A percentile compares a stretch with the other conserved stretches of the same genome.
phyloP scores from a whole-genome alignment of 140 eudicot genomes.

The Cichorium intybus region DNA sequence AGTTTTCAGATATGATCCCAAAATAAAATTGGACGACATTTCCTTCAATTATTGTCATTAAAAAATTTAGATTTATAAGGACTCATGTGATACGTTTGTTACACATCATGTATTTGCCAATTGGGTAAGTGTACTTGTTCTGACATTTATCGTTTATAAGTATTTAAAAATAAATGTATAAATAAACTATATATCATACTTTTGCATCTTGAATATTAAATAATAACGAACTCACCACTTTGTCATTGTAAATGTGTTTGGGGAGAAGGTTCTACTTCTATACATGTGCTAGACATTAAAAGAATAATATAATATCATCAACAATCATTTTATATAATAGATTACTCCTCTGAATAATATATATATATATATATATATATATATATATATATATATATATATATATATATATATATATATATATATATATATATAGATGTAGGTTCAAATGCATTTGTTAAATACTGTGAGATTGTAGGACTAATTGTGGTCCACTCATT shows the following conservation, averaged over 20 bases:
- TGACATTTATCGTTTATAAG: slow-evolving; percentile 28
- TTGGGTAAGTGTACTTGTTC: slow-evolving; percentile 34
- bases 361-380: background rate
- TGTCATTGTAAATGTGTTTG: slow-evolving; percentile 15
- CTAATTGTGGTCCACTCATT: no score
- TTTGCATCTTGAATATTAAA: slow-evolving; percentile 24
- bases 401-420: background rate
- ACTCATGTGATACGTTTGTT: slow-evolving; percentile 35
- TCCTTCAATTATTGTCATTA: background rate
- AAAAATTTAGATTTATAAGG: slow-evolving; percentile 19
- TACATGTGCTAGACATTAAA: slow-evolving; percentile 36
- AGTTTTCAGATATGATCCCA: no score
- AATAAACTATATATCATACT: slow-evolving; percentile 4
- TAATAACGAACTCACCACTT: slow-evolving; percentile 27
- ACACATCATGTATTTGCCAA: slow-evolving; percentile 31
- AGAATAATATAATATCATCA: background rate
- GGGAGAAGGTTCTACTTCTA: slow-evolving; percentile 39
- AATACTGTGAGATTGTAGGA: no score
- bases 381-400: no score
- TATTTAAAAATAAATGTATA: slow-evolving; percentile 1
- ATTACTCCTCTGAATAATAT: slow-evolving; percentile 4
- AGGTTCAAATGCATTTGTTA: no score
- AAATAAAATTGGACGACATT: no score
- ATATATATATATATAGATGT: no score
- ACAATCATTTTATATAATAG: slow-evolving; percentile 1